Base-by-base conservation (phyloP, 495 filamentous ascomycete species). In the Xylaria sp. region DNA sequence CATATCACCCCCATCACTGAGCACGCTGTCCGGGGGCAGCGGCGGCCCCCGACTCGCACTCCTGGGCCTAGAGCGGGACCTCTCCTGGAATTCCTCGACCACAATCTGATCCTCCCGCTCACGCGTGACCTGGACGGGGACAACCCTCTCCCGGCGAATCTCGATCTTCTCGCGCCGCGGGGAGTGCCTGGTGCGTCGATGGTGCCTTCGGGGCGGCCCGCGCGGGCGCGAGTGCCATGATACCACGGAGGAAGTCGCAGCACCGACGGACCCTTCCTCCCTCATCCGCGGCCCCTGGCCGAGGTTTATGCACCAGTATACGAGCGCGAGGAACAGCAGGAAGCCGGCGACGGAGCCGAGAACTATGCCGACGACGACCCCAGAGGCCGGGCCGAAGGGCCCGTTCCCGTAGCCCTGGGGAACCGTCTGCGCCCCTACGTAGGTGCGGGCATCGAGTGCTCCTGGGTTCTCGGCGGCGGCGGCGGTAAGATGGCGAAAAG, bases 321-420 rank as follows among this genome's bases (percentile, higher is more conserved):
- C 78, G 0, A 96, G 84, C 84, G 89, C 93, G 44, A 96, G 84
- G 40, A 95, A 67, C 3, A 97, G 83, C 19, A 95, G 75, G 82
- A 97, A 94, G 67, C 91, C 94, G n/a, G 83, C 88, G n/a, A 97
- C 90, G 59, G 88, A 86, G 73, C 94, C 94, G 41, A 97, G 87
- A 31, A 93, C 89, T 65, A 97, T 95, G 71, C 93, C 94, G 17
- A 85, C 93, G n/a, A 97, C 88, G 24, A 89, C 87, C 44, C 93
- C 94, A 0, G 94, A 85, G 5, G 83, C 29, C 0, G 91, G 93
- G 14, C 90, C 86, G 61, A 78, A 75, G 76, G 88, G 77, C 24
- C 89, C 82, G 61, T 84, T 81, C 35, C 87, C 86, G 85, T 97
- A 97, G 69, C 86, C 87, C 50, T 90, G 83, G 6, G 93, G 92